These are phyloP conservation scores for Mrakia frigida DNA, from an alignment of 768 basidiomycete species.

Conservation along the genomic window DNA sequence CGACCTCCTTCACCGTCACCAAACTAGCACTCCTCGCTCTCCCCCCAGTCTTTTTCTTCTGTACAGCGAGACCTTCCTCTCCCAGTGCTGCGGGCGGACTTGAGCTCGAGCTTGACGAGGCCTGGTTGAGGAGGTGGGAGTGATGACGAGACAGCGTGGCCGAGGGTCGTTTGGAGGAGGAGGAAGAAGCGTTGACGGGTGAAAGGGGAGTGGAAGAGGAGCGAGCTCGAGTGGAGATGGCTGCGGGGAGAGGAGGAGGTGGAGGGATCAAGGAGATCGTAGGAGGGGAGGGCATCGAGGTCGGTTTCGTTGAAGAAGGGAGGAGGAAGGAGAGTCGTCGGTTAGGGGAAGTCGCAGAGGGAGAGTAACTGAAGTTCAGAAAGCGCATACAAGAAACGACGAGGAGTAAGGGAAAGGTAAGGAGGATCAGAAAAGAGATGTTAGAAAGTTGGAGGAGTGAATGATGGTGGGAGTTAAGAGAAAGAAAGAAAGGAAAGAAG, in stretches of 20 bases:
- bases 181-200: background rate
- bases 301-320: background rate
- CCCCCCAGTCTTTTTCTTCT: constrained; percentile 32
- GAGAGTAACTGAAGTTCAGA: background rate
- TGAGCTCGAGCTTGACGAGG: background rate
- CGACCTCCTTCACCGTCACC: constrained; percentile 46
- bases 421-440: background rate
- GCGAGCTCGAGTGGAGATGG: constrained; percentile 10
- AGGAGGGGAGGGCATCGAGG: background rate
- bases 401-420: background rate
- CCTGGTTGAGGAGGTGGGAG: constrained; percentile 7
- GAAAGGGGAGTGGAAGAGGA: constrained; percentile 13
- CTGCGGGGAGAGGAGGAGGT: constrained; percentile 8
- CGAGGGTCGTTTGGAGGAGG: background rate
- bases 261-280: constrained; percentile 7
- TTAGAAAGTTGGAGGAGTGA: background rate
- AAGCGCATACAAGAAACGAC: background rate
- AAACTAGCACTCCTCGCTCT: constrained; percentile 44
- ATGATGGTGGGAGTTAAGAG: background rate
- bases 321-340: background rate
- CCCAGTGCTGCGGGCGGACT: background rate
- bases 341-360: background rate
- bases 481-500: background rate
- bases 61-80: background rate
- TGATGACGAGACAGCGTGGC: background rate